A percentile compares a stretch with the other conserved stretches of the same genome.
These are phyloP conservation scores for Inonotus hispidus DNA, from an alignment of 1,284 basidiomycete genomes.

Conservation along the genomic window DNA sequence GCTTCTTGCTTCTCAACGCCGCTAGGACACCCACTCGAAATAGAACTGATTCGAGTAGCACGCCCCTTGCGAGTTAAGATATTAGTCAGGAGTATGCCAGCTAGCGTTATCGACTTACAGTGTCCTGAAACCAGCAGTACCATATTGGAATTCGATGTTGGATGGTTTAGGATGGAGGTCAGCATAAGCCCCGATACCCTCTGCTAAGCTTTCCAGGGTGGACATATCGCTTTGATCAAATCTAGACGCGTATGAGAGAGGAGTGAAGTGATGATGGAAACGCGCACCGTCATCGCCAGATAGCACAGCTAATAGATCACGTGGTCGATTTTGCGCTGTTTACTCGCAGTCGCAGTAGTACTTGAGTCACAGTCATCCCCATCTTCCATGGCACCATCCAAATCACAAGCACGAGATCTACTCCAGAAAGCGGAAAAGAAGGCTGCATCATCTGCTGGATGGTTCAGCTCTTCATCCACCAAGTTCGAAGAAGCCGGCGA, in stretches of 20 bases:
- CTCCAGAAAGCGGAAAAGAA: constrained; percentile 92
- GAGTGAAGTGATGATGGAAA: not conserved
- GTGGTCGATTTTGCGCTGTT: not conserved
- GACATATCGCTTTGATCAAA: not conserved
- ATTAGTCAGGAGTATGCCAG: constrained; percentile 6
- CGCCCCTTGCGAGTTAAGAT: constrained; percentile 51
- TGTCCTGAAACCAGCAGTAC: constrained; percentile 94
- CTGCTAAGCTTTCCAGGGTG: constrained; percentile 1
- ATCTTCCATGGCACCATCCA: constrained; percentile 33
- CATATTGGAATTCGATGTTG: constrained; percentile 74
- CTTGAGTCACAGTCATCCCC: not conserved
- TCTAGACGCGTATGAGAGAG: not conserved
- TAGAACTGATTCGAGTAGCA: constrained; percentile 84
- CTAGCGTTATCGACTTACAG: constrained; percentile 50
- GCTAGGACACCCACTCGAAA: constrained; percentile 93
- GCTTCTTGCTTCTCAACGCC: constrained; percentile 82
- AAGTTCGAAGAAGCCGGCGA: constrained; percentile 95
- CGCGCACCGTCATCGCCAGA: too few species aligned
- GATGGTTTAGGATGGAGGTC: constrained; percentile 62
- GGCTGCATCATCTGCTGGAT: constrained; percentile 73
- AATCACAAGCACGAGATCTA: constrained; percentile 63
- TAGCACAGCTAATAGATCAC: too few species aligned
- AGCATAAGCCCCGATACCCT: constrained; percentile 43
- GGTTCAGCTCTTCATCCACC: constrained; percentile 77
- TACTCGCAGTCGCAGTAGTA: not conserved